Conservation (phyloP, 2,329 filamentous ascomycete genomes). For the Teratosphaeria destructans region DNA sequence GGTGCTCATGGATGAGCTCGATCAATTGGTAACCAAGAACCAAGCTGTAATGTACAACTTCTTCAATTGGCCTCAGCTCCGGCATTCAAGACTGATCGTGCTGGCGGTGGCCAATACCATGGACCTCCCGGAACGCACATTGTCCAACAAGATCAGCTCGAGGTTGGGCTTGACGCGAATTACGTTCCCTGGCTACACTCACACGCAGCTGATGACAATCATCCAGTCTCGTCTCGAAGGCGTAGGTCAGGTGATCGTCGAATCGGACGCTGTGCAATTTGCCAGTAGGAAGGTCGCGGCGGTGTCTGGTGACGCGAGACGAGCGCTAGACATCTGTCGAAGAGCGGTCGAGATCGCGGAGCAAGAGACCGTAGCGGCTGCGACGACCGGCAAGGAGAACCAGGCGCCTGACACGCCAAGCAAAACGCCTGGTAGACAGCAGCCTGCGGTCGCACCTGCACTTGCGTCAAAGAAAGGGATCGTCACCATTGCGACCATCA, state of each 20-base stretch:
- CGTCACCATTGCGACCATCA: conserved; percentile 88
- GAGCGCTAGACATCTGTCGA: conserved; percentile 89
- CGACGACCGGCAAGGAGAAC: conserved; percentile 20
- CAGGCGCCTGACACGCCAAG: conserved; percentile 50
- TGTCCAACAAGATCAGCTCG: conserved; percentile 98
- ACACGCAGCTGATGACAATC: conserved; percentile 94
- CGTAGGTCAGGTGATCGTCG: conserved; percentile 73
- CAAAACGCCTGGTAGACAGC: conserved; percentile 39
- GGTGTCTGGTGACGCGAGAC: conserved; percentile 84
- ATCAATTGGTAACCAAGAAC: conserved; percentile 94
- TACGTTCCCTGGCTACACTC: conserved; percentile 93
- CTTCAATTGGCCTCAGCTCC: conserved; percentile 94
- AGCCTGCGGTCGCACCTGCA: conserved; percentile 18
- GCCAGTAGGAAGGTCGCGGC: conserved; percentile 93
- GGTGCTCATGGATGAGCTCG: conserved; percentile 95
- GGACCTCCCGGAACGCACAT: conserved; percentile 89
- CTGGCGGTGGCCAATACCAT: conserved; percentile 97
- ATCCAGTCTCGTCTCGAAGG: conserved; percentile 88
- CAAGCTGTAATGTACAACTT: conserved; percentile 99
- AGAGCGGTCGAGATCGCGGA: conserved; percentile 93
- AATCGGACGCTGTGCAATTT: conserved; percentile 89
- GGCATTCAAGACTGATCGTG: conserved; percentile 87
- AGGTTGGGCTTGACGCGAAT: conserved; percentile 76
- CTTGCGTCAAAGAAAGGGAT: conserved; percentile 34
- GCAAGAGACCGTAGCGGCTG: conserved; percentile 41